Conservation (phyloP, 176 grass and related monocot species). For the Musa beccarii region DNA sequence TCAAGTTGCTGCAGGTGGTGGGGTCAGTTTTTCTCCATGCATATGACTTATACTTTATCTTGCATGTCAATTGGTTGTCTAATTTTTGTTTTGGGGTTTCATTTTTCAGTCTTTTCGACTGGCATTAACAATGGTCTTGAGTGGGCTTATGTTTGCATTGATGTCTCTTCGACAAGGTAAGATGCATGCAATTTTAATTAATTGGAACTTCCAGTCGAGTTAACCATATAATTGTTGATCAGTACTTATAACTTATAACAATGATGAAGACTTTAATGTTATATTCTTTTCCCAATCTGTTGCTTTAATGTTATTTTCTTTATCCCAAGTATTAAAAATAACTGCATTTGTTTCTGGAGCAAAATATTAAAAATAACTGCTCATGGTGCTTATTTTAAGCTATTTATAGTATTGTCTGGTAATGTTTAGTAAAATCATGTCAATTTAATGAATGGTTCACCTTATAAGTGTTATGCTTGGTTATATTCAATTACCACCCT, state of each 20-base stretch:
- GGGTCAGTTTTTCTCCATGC: too few species aligned
- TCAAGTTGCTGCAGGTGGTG: too few species aligned
- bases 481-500: neutral
- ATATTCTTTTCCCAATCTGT: neutral
- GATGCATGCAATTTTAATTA: neutral
- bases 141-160: conserved; percentile 52
- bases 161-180: conserved; percentile 77
- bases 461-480: neutral
- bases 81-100: conserved; percentile 13
- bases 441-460: neutral
- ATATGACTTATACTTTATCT: neutral
- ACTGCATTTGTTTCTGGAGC: neutral
- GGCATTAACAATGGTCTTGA: conserved; percentile 58
- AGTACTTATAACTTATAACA: neutral
- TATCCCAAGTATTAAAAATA: neutral
- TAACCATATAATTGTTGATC: neutral
- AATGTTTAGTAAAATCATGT: neutral
- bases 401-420: neutral
- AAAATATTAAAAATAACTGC: neutral
- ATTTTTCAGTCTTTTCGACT: conserved; percentile 70
- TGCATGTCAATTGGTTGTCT: conserved; percentile 4
- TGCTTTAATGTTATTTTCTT: neutral
- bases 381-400: neutral
- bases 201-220: neutral
- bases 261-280: neutral